Evolutionary conservation across 768 basidiomycete species (phyloP).

Genomic region (Pluteus cervinus): DNA sequence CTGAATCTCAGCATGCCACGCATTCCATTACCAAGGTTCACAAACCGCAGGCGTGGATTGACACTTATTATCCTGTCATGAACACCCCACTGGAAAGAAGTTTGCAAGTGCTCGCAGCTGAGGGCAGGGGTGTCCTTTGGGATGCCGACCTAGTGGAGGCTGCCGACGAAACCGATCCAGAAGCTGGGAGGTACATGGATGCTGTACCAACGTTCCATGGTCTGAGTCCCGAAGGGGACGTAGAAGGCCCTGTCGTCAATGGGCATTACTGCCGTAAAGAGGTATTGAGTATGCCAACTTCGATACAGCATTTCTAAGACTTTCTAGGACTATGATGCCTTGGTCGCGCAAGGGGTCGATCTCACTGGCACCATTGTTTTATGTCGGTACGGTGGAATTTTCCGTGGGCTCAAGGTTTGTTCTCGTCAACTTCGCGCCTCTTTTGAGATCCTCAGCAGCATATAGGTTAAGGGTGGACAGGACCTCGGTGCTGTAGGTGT

Average conservation of each 20-base stretch:
- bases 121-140: slow-evolving; percentile 54
- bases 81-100: slow-evolving; percentile 70
- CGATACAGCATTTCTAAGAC: neutral
- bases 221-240: slow-evolving; percentile 71
- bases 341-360: slow-evolving; percentile 59
- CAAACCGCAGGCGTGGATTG: slow-evolving; percentile 71
- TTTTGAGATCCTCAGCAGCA: neutral
- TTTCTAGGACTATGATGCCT: slow-evolving; percentile 39
- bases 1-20: slow-evolving; percentile 62
- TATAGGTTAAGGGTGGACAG: slow-evolving; percentile 74
- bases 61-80: slow-evolving; percentile 83
- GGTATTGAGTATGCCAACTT: slow-evolving; percentile 23
- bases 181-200: slow-evolving; percentile 60
- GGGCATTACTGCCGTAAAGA: slow-evolving; percentile 76
- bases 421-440: neutral
- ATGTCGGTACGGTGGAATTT: slow-evolving; percentile 67
- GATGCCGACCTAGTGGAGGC: slow-evolving; percentile 71
- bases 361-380: slow-evolving; percentile 76
- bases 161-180: slow-evolving; percentile 61
- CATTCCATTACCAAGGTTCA: slow-evolving; percentile 41
- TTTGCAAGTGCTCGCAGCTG: slow-evolving; percentile 56
- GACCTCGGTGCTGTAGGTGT: slow-evolving; percentile 75
- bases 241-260: slow-evolving; percentile 63
- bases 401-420: slow-evolving; percentile 80
- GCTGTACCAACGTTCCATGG: slow-evolving; percentile 85